A percentile compares a stretch with the other conserved stretches of the same genome.
phyloP scores from a whole-genome alignment of 805 yeast genomes.

The Candida hungchunana region DNA sequence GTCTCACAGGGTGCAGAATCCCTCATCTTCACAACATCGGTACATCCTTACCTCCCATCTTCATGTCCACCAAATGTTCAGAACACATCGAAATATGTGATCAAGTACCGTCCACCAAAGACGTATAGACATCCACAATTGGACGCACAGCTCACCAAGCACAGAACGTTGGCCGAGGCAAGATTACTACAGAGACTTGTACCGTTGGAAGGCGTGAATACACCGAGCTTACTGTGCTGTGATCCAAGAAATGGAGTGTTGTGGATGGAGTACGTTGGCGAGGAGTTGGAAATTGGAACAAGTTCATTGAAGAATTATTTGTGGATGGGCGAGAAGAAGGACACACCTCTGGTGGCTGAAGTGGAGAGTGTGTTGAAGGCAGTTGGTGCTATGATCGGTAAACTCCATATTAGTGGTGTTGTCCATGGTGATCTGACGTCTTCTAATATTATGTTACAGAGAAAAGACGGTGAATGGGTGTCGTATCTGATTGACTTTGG shows the following conservation, averaged over 20 bases:
- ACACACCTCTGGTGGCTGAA: conserved; percentile 29
- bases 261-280: conserved; percentile 84
- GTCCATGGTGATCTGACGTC: conserved; percentile 94
- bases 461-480: conserved; percentile 20
- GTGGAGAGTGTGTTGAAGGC: conserved; percentile 41
- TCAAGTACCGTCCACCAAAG: conserved; percentile 86
- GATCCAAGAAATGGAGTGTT: conserved; percentile 76
- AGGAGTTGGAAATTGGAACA: conserved; percentile 42
- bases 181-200: conserved; percentile 61
- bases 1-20: conserved; percentile 94
- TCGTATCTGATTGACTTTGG: conserved; percentile 91
- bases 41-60: conserved; percentile 62
- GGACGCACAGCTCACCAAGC: conserved; percentile 71
- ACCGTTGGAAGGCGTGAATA: conserved; percentile 46
- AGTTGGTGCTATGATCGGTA: conserved; percentile 68
- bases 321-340: conserved; percentile 60
- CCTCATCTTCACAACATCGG: conserved; percentile 55
- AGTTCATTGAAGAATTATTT: conserved; percentile 71
- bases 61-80: conserved; percentile 27
- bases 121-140: conserved; percentile 84
- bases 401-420: conserved; percentile 69
- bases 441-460: conserved; percentile 66
- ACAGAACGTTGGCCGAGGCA: conserved; percentile 81
- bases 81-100: conserved; percentile 42
- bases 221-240: conserved; percentile 71